phyloP scores from a whole-genome alignment of 2,329 filamentous ascomycete genomes.

The Fusarium proliferatum region DNA sequence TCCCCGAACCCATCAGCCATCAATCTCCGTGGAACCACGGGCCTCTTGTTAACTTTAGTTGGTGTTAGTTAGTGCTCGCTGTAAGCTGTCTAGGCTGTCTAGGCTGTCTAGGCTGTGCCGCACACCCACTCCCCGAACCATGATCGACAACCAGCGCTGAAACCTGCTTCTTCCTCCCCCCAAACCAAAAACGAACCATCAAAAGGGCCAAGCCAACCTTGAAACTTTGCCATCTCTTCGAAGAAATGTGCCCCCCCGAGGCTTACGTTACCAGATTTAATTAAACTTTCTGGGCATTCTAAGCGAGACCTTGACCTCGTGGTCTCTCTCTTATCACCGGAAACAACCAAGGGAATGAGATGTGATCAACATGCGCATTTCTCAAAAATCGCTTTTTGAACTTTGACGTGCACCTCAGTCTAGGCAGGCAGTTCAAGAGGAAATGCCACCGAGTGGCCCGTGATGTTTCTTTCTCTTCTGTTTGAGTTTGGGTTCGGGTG shows the following conservation, averaged over 20 bases:
- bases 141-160: conserved; percentile 33
- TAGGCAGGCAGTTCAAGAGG: not conserved
- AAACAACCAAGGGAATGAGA: conserved; percentile 21
- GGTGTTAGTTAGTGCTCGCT: not conserved
- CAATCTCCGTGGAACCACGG: conserved; percentile 20
- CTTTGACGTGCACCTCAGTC: conserved; percentile 7
- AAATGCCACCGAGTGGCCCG: conserved; percentile 19
- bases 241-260: not conserved
- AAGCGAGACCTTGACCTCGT: conserved; percentile 7
- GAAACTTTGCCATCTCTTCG: not conserved
- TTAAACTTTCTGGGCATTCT: conserved; percentile 6
- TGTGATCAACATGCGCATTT: conserved; percentile 2
- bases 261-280: not conserved
- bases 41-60: not conserved
- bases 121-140: conserved; percentile 37
- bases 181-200: not conserved
- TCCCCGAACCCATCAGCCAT: conserved; percentile 44
- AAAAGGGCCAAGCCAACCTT: not conserved
- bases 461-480: not conserved
- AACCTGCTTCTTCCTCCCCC: conserved; percentile 5
- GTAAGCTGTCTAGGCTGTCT: not conserved
- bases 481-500: not conserved
- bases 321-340: not conserved
- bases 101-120: conserved; percentile 3
- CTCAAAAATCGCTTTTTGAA: conserved; percentile 9